phyloP scores from a whole-genome alignment of 1,284 basidiomycete species.

The Gymnopus androsaceus region DNA sequence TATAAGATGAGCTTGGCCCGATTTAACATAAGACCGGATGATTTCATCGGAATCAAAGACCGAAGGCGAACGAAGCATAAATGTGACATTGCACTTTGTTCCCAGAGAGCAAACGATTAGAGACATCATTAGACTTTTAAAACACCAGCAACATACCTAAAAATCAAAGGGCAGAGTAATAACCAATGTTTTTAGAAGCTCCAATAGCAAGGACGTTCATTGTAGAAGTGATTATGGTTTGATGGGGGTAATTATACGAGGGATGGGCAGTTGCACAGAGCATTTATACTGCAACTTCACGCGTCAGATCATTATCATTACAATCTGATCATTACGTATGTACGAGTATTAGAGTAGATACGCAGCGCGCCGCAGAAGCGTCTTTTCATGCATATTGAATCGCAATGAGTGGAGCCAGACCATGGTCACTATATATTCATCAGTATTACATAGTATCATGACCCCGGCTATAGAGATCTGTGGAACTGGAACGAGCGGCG shows the following conservation, averaged over 20 bases:
- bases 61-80: slow-evolving; percentile 46
- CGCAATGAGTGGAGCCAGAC: too few relatives aligned
- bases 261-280: neutral
- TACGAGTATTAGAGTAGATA: too few relatives aligned
- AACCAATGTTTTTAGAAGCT: slow-evolving; percentile 66
- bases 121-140: neutral
- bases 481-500: too few relatives aligned
- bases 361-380: too few relatives aligned
- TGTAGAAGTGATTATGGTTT: neutral
- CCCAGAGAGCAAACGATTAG: too few relatives aligned
- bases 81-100: slow-evolving; percentile 51
- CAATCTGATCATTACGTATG: too few relatives aligned
- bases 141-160: slow-evolving; percentile 38
- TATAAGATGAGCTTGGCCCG: slow-evolving; percentile 46
- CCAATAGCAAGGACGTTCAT: slow-evolving; percentile 51
- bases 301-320: too few relatives aligned
- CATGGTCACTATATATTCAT: too few relatives aligned
- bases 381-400: too few relatives aligned
- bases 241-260: neutral
- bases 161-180: slow-evolving; percentile 52
- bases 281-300: too few relatives aligned
- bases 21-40: slow-evolving; percentile 43
- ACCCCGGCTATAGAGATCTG: too few relatives aligned
- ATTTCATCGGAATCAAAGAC: slow-evolving; percentile 47
- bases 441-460: too few relatives aligned